Evolutionary conservation across 441 rosid genomes (phyloP).

Genomic region (Bocquillonia castaneifolia): DNA sequence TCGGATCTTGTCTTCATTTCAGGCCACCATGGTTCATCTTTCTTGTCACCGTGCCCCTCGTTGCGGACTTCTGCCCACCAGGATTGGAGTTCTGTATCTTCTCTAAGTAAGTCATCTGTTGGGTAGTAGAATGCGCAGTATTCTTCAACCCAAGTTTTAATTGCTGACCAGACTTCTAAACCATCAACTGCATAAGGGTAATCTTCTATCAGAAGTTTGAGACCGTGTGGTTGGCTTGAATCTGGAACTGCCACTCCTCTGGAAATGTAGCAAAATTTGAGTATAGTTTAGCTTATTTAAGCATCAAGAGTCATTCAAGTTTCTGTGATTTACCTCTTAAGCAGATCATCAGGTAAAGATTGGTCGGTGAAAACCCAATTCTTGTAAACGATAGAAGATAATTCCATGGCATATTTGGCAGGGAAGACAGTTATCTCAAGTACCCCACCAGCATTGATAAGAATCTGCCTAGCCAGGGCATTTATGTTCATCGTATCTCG

Average conservation of each 20-base stretch:
- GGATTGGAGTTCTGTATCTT: constrained; percentile 64
- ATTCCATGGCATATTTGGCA: constrained; percentile 63
- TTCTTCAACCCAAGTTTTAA: constrained; percentile 67
- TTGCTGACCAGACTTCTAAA: constrained; percentile 81
- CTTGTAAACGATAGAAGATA: constrained; percentile 69
- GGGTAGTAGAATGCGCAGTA: constrained; percentile 68
- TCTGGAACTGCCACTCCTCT: constrained; percentile 78
- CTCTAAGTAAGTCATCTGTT: constrained; percentile 45
- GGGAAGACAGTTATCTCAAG: constrained; percentile 68
- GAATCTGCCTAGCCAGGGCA: constrained; percentile 71
- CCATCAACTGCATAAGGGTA: constrained; percentile 91
- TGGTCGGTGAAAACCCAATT: constrained; percentile 74
- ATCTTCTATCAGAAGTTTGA: constrained; percentile 66
- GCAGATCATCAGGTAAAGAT: constrained; percentile 70
- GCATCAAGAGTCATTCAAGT: neutral
- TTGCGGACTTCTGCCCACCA: constrained; percentile 76
- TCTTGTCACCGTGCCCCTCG: constrained; percentile 74
- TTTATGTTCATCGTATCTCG: constrained; percentile 88
- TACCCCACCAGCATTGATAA: constrained; percentile 73
- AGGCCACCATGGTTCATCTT: constrained; percentile 72
- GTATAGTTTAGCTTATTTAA: constrained; percentile 8
- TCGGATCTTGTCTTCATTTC: constrained; percentile 48
- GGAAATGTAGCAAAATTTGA: constrained; percentile 19
- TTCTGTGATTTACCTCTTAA: constrained; percentile 48
- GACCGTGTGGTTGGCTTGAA: constrained; percentile 38